A percentile compares a stretch with the other conserved stretches of the same genome.
These are phyloP conservation scores for Camellia japonica DNA, from an alignment of 148 eudicot species.

Conservation along the genomic window DNA sequence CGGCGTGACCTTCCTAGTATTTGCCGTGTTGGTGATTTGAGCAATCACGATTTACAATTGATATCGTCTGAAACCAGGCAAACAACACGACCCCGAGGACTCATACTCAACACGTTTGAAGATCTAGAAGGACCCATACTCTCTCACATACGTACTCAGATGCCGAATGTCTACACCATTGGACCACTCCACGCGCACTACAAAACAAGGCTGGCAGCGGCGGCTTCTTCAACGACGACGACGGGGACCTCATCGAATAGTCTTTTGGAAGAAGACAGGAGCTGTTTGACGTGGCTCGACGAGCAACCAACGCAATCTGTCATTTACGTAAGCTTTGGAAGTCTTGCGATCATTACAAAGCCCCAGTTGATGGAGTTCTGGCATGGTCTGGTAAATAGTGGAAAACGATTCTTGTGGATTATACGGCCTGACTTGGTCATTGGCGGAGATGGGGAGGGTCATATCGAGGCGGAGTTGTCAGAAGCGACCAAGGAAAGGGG, in stretches of 20 bases:
- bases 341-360: neutral
- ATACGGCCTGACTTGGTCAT: neutral
- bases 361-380: neutral
- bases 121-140: neutral
- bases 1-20: conserved; percentile 20
- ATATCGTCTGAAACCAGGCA: neutral
- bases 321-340: conserved; percentile 11
- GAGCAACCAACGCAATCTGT: neutral
- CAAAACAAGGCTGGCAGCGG: neutral
- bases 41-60: neutral
- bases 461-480: conserved; percentile 14
- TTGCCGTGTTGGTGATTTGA: conserved; percentile 1
- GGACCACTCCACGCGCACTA: conserved; percentile 13
- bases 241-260: neutral
- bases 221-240: neutral
- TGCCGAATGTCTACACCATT: conserved; percentile 16
- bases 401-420: neutral
- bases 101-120: conserved; percentile 22
- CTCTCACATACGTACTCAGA: neutral
- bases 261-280: conserved; percentile 4
- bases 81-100: conserved; percentile 5
- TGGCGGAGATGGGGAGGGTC: neutral
- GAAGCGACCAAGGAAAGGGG: conserved; percentile 19
- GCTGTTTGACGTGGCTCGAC: conserved; percentile 13
- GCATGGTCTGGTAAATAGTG: no score